Base-by-base conservation (phyloP, 108 stramenopile genomes). In the Fistulifera pelliculosa region DNA sequence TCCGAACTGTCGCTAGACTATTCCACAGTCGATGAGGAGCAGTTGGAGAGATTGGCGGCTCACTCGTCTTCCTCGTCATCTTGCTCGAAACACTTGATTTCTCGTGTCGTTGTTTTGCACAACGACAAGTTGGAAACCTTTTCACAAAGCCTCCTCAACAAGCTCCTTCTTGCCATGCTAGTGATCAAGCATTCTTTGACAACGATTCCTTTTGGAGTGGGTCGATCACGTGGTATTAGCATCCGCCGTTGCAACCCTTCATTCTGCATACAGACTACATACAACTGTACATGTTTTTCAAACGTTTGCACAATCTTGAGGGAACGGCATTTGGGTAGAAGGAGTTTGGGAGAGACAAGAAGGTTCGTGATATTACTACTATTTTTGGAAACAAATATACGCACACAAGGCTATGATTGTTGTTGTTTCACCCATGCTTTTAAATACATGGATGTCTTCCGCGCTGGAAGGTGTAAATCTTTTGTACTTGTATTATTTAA, bases 121-220 rank as follows among this genome's bases (percentile, higher is more conserved):
- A 85, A 86, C 58, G 69, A 86, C 61, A 73, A 66, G 62, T 62
- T 84, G 48, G 84, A 82, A 60, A 86, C 82, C n/a, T 90, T 84
- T 55, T 68, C 31, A 35, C 31, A 35, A 35, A 35, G 31, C 31
- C 31, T 35, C 8, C 65, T 49, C 69, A 79, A 45, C 57, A 58
- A 41, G 39, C 56, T 12, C 49, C 63, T 49, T 31, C 49, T n/a
- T 31, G 62, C 47, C 49, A 65, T 25, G 58, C 49, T 38, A 21
- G 27, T 40, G 27, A 47, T 35, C 68, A 74, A 31, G 77, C 71
- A 69, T 86, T 84, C 74, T 90, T 90, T 60, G 88, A 90, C 66
- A 90, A 80, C 79, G 88, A 90, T 66, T 81, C 80, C 49, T 90
- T 90, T 59, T 90, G 88, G 88, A 84, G 75, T 70, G 88, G 88